Percentiles rank a stretch among this genome's conserved stretches.
Evolutionary conservation across 2,329 filamentous ascomycete species (phyloP).

Genomic region (Seiridium cupressi): DNA sequence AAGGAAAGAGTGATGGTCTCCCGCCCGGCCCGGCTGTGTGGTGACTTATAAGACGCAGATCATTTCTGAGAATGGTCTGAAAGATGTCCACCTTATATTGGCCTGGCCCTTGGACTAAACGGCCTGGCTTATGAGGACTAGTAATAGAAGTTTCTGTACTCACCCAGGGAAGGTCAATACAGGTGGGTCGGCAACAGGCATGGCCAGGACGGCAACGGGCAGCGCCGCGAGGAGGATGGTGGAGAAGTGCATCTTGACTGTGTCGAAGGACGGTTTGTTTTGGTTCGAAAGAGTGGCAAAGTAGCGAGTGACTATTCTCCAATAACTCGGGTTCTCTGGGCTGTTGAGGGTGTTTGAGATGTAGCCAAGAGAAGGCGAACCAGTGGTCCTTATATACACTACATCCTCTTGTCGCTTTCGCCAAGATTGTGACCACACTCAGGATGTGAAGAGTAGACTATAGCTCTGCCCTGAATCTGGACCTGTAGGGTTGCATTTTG

Average conservation of each 20-base stretch:
- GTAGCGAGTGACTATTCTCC: not conserved
- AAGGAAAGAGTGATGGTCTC: too few species aligned
- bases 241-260: not conserved
- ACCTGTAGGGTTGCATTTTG: not conserved
- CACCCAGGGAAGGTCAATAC: not conserved
- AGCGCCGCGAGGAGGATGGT: not conserved
- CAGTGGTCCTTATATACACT: not conserved
- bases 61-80: too few species aligned
- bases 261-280: not conserved
- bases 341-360: not conserved
- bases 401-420: not conserved
- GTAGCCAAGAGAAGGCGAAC: not conserved
- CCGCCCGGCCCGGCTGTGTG: not conserved
- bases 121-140: too few species aligned
- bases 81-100: too few species aligned
- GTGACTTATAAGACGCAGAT: too few species aligned
- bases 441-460: not conserved
- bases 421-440: too few species aligned
- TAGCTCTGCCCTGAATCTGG: not conserved
- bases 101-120: too few species aligned
- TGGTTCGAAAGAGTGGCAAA: not conserved
- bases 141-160: not conserved
- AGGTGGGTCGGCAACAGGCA: not conserved
- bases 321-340: not conserved
- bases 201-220: conserved; percentile 1